Base-by-base conservation (phyloP, 192 early-diverging fungal genomes). In the Gamsiella multidivaricata region DNA sequence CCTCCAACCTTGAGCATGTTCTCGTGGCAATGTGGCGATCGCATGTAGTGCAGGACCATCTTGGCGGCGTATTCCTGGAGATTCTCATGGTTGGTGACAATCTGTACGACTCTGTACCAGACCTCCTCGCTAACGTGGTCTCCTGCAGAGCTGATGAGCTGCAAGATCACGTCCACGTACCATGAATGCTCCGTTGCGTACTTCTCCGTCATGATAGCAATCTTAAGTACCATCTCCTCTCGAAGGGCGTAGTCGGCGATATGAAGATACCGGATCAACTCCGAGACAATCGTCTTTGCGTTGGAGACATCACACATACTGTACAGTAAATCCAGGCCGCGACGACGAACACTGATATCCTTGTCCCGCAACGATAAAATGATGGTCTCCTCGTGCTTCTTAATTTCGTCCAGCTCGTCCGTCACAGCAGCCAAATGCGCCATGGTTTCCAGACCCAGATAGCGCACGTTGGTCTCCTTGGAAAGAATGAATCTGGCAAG, bases 81-180 rank as follows among this genome's bases (percentile, higher is more conserved):
- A 58, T 94, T 95, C 74, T 96, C 95, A 70, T 97, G 95, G 80
- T 97, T 95, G 45, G 95, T 91, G 10, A 99, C 90, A 63, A 98
- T 97, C 80, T 98, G 95, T 14, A 99, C 94, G 9, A 99, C 93
- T 52, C 98, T 88, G 84, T 95, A 94, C 98, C 98, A 99, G 15
- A 99, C 92, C 63, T 97, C 96, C 61, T 98, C 96, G 31, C 94
- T 94, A 23, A 98, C 96, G 65, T 94, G 92, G 70, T 98, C 97
- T 33, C 96, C 97, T 6, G 95, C 96, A 49, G 94, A 86, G n/a
- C 92, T 92, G 50, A 99, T 94, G 53, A 99, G 86, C 73, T 97
- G 94, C 62, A 98, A 86, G 69, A 98, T 97, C 34, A 98, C 94
- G 67, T 99, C 96, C 0, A 99, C 93, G 80, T 98, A 99, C 98